Evolutionary conservation across 2,329 filamentous ascomycete genomes (phyloP), one percentile per base, ranked within the genome.

Genomic region (Aspergillus ustus): DNA sequence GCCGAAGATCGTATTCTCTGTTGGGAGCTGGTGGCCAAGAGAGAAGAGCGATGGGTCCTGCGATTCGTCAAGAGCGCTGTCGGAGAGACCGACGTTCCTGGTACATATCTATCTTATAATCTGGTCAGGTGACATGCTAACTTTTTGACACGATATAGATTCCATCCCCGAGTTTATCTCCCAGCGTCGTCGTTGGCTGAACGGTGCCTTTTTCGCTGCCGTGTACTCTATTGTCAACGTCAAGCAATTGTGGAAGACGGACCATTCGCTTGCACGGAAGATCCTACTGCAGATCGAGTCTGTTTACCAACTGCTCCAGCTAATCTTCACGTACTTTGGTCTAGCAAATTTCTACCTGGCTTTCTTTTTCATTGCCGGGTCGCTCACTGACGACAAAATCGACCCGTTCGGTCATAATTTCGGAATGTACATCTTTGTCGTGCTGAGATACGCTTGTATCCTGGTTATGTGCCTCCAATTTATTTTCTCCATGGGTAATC

Each of bases 1-100:
- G 95, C 95, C 59, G 95, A 99, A 75, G 95, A 99, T 85, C 92
- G 95, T 83, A 99, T 99, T 74, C 88, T 99, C 40, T 99, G 95
- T 78, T 99, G 97, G 84, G 95, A 99, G 83, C 79, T 99, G 67
- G 95, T 99, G 0, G 95, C 95, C 0, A 99, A 99, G 80, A 86
- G 93, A 61, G 92, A 89, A 67, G 95, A 98, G 77, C 87, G 92
- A 81, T 99, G 95, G 95, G 93, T 99, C 66, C 80, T 99, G 79
- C 97, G 97, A 78, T 99, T 98, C 71, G 96, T 99, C 67, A 97
- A 97, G 82, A 90, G 89, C 67, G 97, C 95, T 65, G 96, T 91
- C 51, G 95, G 96, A 74, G 96, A 99, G 80, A 99, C 96, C 0
- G 95, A 99, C 82, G 95, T 99, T 58, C 95, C 93, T 73, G 92